Conservation (phyloP, 2,329 filamentous ascomycete genomes). For the Colletotrichum sansevieriae region DNA sequence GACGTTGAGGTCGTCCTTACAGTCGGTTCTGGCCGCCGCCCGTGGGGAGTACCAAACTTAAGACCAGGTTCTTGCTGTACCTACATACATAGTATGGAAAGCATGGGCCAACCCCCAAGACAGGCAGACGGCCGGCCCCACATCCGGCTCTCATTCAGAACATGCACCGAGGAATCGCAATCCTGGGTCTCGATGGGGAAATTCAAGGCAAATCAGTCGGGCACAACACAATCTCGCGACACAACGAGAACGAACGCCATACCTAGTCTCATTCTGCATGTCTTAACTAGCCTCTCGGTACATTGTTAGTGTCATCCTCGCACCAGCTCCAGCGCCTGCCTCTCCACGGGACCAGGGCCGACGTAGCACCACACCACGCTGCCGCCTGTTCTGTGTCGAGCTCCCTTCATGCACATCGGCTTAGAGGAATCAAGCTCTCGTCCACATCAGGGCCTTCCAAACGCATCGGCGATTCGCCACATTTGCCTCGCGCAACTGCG, state of each 20-base stretch:
- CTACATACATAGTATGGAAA: not conserved
- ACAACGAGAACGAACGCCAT: not conserved
- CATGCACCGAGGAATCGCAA: constrained; percentile 36
- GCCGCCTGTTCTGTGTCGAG: constrained; percentile 18
- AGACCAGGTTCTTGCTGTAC: too few relatives aligned
- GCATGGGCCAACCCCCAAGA: not conserved
- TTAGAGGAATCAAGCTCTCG: constrained; percentile 21
- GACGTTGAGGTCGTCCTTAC: too few relatives aligned
- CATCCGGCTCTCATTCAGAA: constrained; percentile 13
- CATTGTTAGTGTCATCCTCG: constrained; percentile 22
- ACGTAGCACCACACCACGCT: constrained; percentile 17
- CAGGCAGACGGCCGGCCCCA: constrained; percentile 17
- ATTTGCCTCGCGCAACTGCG: constrained; percentile 2
- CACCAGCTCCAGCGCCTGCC: constrained; percentile 17
- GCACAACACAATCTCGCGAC: not conserved
- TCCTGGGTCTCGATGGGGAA: constrained; percentile 37
- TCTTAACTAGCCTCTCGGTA: constrained; percentile 31
- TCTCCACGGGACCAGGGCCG: constrained; percentile 3
- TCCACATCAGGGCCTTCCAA: not conserved
- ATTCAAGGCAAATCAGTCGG: constrained; percentile 9
- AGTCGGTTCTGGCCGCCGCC: too few relatives aligned
- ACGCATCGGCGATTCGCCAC: not conserved
- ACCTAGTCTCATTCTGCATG: constrained; percentile 29
- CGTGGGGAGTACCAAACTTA: too few relatives aligned
- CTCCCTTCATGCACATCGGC: constrained; percentile 30